Conservation (phyloP, 1,284 basidiomycete species). For the Pseudozyma pruni region DNA sequence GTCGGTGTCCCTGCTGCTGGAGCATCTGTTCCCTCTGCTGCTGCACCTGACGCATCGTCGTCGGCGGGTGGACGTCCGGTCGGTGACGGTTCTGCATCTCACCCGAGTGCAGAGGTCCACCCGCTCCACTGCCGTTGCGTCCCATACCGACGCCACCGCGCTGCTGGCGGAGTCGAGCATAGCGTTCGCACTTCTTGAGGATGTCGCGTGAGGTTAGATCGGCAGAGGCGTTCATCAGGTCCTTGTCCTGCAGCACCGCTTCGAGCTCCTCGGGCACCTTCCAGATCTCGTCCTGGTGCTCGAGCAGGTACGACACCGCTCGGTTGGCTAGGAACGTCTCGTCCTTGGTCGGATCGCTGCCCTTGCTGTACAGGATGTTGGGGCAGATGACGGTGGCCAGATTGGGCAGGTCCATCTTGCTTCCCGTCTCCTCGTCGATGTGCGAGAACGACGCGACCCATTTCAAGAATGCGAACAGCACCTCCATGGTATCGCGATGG, state of each 20-base stretch:
- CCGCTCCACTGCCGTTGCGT: slow-evolving; percentile 26
- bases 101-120: slow-evolving; percentile 33
- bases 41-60: slow-evolving; percentile 54
- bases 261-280: slow-evolving; percentile 62
- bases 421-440: slow-evolving; percentile 96
- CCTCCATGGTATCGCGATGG: slow-evolving; percentile 97
- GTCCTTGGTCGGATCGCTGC: slow-evolving; percentile 85
- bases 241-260: slow-evolving; percentile 61
- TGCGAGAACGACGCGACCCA: slow-evolving; percentile 99
- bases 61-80: slow-evolving; percentile 53
- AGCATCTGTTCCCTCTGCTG: slow-evolving; percentile 23
- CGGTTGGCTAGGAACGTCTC: slow-evolving; percentile 91
- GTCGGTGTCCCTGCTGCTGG: slow-evolving; percentile 26
- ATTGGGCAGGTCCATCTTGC: slow-evolving; percentile 97
- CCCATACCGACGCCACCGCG: slow-evolving; percentile 27
- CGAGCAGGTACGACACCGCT: slow-evolving; percentile 74
- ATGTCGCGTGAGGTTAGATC: slow-evolving; percentile 62
- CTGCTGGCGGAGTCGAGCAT: slow-evolving; percentile 46
- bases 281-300: slow-evolving; percentile 89
- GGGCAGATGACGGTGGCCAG: slow-evolving; percentile 98
- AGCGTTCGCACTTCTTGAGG: slow-evolving; percentile 62
- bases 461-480: slow-evolving; percentile 96
- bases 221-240: slow-evolving; percentile 56
- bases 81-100: slow-evolving; percentile 50
- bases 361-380: slow-evolving; percentile 88